Conservation (phyloP, 352 stramenopile genomes). For the Globisporangium radiosum region DNA sequence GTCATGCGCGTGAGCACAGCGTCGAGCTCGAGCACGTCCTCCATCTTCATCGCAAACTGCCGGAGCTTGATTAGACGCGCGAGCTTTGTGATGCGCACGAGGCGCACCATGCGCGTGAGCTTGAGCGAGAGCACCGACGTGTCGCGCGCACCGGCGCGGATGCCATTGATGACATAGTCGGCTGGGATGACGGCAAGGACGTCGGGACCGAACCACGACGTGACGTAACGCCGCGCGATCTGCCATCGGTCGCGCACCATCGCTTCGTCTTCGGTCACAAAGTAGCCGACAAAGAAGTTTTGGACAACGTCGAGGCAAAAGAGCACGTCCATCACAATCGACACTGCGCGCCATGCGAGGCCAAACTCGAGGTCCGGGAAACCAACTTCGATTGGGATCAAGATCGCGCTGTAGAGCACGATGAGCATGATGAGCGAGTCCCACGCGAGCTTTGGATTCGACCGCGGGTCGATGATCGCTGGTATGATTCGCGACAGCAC, state of each 20-base stretch:
- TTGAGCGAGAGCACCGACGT: conserved; percentile 61
- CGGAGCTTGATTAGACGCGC: conserved; percentile 61
- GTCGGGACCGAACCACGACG: conserved; percentile 58
- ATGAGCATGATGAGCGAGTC: conserved; percentile 66
- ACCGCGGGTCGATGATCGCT: conserved; percentile 48
- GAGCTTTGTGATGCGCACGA: conserved; percentile 68
- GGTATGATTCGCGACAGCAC: conserved; percentile 23
- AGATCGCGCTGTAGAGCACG: conserved; percentile 66
- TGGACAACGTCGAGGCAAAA: conserved; percentile 65
- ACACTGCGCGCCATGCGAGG: conserved; percentile 18
- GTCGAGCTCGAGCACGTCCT: conserved; percentile 62
- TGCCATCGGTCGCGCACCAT: conserved; percentile 33
- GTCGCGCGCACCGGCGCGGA: conserved; percentile 7
- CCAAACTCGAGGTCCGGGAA: conserved; percentile 55
- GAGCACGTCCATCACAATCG: conserved; percentile 34
- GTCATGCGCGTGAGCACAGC: conserved; percentile 56
- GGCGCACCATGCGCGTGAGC: conserved; percentile 49
- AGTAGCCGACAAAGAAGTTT: conserved; percentile 69
- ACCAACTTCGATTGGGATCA: conserved; percentile 63
- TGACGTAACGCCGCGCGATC: conserved; percentile 48
- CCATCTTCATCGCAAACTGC: conserved; percentile 65
- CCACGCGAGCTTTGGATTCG: conserved; percentile 52
- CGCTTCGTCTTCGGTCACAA: conserved; percentile 53
- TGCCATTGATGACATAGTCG: conserved; percentile 34
- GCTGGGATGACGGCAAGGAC: conserved; percentile 40